Percentiles rank a stretch among this genome's conserved stretches.
phyloP scores from a whole-genome alignment of 441 rosid species.

The Mallotus japonicus region DNA sequence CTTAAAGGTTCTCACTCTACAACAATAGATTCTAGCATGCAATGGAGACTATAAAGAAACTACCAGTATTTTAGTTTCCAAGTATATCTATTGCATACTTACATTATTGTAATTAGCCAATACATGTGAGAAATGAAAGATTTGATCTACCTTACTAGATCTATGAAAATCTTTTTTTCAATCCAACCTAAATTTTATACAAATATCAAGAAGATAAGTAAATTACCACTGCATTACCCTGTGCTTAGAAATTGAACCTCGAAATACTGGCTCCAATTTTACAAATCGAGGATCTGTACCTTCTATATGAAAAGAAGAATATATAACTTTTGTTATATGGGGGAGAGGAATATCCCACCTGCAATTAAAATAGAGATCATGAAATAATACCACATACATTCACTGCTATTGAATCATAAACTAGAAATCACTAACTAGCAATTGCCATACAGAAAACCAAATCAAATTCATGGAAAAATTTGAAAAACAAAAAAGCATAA shows the following conservation, averaged over 20 bases:
- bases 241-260: slow-evolving; percentile 62
- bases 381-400: slow-evolving; percentile 21
- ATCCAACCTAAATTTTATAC: not conserved
- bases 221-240: slow-evolving; percentile 68
- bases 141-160: not conserved
- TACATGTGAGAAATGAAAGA: not conserved
- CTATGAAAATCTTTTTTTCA: not conserved
- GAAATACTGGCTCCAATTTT: slow-evolving; percentile 81
- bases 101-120: not conserved
- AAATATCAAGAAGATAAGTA: slow-evolving; percentile 17
- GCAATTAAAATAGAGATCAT: slow-evolving; percentile 34
- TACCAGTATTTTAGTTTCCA: not conserved
- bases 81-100: not conserved
- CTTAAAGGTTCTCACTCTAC: not conserved
- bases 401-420: slow-evolving; percentile 2
- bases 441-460: not conserved
- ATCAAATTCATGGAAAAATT: not conserved
- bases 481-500: not conserved
- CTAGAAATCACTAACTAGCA: slow-evolving; percentile 16
- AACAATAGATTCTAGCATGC: not conserved
- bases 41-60: not conserved
- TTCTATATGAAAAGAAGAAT: slow-evolving; percentile 50
- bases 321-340: slow-evolving; percentile 46
- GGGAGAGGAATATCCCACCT: slow-evolving; percentile 99
- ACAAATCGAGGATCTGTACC: slow-evolving; percentile 87